Conservation (phyloP, 768 basidiomycete species). For the Hydnomerulius pinastri region DNA sequence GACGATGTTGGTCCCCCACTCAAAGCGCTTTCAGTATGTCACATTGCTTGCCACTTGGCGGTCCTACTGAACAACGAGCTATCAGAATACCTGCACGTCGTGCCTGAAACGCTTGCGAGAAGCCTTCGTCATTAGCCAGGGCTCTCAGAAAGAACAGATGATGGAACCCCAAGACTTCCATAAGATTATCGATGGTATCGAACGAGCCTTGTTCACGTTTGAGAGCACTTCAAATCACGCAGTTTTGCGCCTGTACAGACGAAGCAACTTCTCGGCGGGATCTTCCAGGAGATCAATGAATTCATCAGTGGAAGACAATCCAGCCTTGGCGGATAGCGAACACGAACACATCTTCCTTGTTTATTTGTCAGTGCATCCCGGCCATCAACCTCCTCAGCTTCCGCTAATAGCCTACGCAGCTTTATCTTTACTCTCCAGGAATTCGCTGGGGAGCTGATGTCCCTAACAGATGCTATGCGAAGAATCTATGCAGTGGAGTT, state of each 20-base stretch:
- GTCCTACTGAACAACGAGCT: constrained; percentile 1
- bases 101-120: constrained; percentile 66
- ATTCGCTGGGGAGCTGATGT: constrained; percentile 81
- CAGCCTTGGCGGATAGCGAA: constrained; percentile 47
- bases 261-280: constrained; percentile 38
- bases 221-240: constrained; percentile 86
- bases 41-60: not conserved
- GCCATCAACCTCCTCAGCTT: not conserved
- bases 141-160: constrained; percentile 31
- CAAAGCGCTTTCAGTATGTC: constrained; percentile 67
- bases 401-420: constrained; percentile 43
- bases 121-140: constrained; percentile 53
- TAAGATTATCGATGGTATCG: constrained; percentile 63
- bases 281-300: constrained; percentile 14
- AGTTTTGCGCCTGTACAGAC: constrained; percentile 71
- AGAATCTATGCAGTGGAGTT: constrained; percentile 73
- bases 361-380: constrained; percentile 72
- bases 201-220: constrained; percentile 69
- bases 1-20: constrained; percentile 81
- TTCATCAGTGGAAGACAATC: constrained; percentile 32
- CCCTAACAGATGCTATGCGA: constrained; percentile 82
- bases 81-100: constrained; percentile 58
- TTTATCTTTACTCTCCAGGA: constrained; percentile 97
- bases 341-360: constrained; percentile 86
- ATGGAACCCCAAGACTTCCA: constrained; percentile 62